These are phyloP conservation scores for Physaria fendleri DNA, from an alignment of 345 rosid species.

Conservation along the genomic window DNA sequence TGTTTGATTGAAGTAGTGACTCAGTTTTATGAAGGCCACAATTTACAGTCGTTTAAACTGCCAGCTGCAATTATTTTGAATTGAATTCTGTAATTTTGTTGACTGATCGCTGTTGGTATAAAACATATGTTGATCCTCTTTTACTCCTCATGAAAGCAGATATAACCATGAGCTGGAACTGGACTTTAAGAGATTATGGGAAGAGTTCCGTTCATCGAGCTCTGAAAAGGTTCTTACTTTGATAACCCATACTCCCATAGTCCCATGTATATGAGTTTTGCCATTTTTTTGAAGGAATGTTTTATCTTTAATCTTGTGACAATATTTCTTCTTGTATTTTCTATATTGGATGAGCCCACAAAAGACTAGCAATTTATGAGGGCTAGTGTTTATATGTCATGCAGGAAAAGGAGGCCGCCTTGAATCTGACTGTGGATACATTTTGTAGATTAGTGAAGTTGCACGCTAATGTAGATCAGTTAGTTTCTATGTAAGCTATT, in stretches of 20 bases:
- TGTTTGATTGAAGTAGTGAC: constrained; percentile 1
- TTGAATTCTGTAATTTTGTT: neutral
- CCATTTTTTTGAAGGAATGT: neutral
- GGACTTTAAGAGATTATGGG: constrained; percentile 99
- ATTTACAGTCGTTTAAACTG: neutral
- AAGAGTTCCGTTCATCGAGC: constrained; percentile 97
- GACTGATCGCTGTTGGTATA: constrained; percentile 4
- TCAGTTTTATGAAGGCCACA: no score
- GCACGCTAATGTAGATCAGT: constrained; percentile 86
- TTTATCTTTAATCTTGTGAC: neutral
- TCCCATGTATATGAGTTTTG: neutral
- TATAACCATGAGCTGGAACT: constrained; percentile 85
- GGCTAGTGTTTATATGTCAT: constrained; percentile 31
- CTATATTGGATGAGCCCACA: neutral
- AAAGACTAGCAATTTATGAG: constrained; percentile 3
- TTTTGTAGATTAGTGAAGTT: constrained; percentile 99
- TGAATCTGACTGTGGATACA: constrained; percentile 76
- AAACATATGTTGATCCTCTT: constrained; percentile 14
- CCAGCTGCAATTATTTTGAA: neutral
- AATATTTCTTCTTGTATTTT: neutral
- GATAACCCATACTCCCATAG: neutral
- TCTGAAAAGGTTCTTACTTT: constrained; percentile 67
- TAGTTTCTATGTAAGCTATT: constrained; percentile 76
- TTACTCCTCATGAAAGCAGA: constrained; percentile 35
- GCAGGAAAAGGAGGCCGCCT: constrained; percentile 99